Base-by-base conservation (phyloP, 2,329 filamentous ascomycete species). In the Pestalotiopsis sp. region DNA sequence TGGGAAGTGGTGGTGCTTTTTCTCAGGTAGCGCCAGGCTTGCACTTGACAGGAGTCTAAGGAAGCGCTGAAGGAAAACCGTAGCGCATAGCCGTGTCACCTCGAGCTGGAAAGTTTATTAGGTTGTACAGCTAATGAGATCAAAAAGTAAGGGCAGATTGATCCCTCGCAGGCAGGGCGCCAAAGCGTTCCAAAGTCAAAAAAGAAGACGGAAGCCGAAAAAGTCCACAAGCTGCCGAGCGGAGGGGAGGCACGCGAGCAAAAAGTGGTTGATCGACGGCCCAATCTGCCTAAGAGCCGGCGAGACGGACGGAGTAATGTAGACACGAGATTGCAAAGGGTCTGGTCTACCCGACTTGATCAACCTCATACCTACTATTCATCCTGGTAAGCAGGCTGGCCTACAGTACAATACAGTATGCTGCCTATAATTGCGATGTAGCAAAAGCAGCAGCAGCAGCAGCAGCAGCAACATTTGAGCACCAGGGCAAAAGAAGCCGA, bases 51-150 rank as follows among this genome's bases (percentile, higher is more conserved):
- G 59, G 57, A 27, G 57, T 17, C 17, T 23, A 27, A 17, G 27
- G 27, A 27, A 36, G 57, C 23, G 23, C 27, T 40, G 59, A 62
- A n/a, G 36, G 59, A 40, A 62, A 62, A 62, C 59, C 59, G 59
- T 62, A 62, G 57, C 59, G 17, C 36, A 62, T 40, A 36, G 57
- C 57, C 23, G 27, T 62, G 36, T 27, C 20, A 36, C 59, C 27
- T 36, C n/a, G 31, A n/a, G 27, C 59, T 27, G 38, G 20, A 20
- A 23, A 52, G n/a, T n/a, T 52, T n/a, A 49, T 14, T 36, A 49
- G 20, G 45, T 52, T 23, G 45, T 36, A 36, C 45, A 52, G 45
- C 45, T 52, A 52, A 52, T 23, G n/a, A 52, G 45, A 9, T 36
- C 31, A 7, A 36, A 36, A 36, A 52, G 45, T 14, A 20, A 17